Evolutionary conservation across 176 grass and related monocot species (phyloP).

Genomic region (Raddia distichophylla): DNA sequence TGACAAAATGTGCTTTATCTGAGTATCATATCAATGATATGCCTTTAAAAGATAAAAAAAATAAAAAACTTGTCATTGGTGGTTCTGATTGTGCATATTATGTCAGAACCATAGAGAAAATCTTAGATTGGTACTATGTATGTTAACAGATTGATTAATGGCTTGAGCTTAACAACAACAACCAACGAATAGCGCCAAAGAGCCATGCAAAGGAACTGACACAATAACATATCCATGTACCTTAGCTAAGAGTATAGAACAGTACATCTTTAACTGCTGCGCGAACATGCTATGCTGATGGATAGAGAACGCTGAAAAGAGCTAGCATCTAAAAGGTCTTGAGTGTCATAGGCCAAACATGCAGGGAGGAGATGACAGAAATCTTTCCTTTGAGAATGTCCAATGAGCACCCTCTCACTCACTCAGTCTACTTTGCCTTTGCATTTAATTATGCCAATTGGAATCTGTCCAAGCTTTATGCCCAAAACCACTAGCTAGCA

Average conservation of each 20-base stretch:
- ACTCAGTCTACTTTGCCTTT: constrained; percentile 31
- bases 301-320: constrained; percentile 46
- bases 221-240: constrained; percentile 39
- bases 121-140: constrained; percentile 11
- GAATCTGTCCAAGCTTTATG: constrained; percentile 81
- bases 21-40: constrained; percentile 9
- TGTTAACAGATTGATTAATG: not conserved
- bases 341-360: constrained; percentile 52
- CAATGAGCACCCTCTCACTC: constrained; percentile 40
- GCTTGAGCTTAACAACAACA: not conserved
- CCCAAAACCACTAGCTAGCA: constrained; percentile 79
- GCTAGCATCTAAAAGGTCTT: constrained; percentile 48
- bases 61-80: constrained; percentile 6
- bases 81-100: constrained; percentile 30
- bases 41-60: constrained; percentile 17
- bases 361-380: constrained; percentile 44
- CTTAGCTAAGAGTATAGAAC: constrained; percentile 23
- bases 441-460: constrained; percentile 52
- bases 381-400: constrained; percentile 47
- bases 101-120: constrained; percentile 18
- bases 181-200: constrained; percentile 23
- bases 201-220: constrained; percentile 24
- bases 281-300: constrained; percentile 40
- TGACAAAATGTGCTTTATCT: constrained; percentile 42
- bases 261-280: constrained; percentile 36